These are phyloP conservation scores for Pistacia atlantica DNA, from an alignment of 345 rosid species.

Conservation along the genomic window DNA sequence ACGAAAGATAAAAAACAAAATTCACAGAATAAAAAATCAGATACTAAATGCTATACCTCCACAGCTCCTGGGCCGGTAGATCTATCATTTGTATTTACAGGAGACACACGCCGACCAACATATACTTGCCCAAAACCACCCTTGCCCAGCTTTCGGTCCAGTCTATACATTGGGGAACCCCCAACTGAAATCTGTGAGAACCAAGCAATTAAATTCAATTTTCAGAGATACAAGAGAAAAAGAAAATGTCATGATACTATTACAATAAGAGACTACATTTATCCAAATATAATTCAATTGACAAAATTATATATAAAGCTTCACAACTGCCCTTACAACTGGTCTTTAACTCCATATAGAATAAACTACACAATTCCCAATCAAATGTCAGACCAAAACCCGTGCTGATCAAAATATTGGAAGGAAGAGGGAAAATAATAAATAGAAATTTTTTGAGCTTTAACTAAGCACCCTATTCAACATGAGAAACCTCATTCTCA, in stretches of 20 bases:
- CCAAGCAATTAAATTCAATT: not conserved
- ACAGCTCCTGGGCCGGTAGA: conserved; percentile 52
- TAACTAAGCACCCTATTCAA: no score
- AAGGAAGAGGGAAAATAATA: not conserved
- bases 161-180: conserved; percentile 64
- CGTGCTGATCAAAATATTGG: not conserved
- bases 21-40: not conserved
- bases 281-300: not conserved
- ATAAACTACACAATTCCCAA: not conserved
- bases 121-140: conserved; percentile 94
- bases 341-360: not conserved
- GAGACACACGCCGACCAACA: conserved; percentile 66
- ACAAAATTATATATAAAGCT: not conserved
- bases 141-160: conserved; percentile 76
- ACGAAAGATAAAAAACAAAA: conserved; percentile 9
- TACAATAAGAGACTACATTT: not conserved
- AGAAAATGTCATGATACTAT: not conserved
- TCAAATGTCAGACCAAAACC: not conserved
- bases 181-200: conserved; percentile 64
- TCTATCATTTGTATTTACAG: conserved; percentile 46
- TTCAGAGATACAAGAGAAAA: not conserved
- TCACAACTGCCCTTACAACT: not conserved
- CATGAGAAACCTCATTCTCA: no score
- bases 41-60: conserved; percentile 47
- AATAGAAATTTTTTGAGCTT: not conserved